Evolutionary conservation across 768 basidiomycete genomes (phyloP), one percentile per base, ranked within the genome.

Genomic region (Tulasnella sp.): DNA sequence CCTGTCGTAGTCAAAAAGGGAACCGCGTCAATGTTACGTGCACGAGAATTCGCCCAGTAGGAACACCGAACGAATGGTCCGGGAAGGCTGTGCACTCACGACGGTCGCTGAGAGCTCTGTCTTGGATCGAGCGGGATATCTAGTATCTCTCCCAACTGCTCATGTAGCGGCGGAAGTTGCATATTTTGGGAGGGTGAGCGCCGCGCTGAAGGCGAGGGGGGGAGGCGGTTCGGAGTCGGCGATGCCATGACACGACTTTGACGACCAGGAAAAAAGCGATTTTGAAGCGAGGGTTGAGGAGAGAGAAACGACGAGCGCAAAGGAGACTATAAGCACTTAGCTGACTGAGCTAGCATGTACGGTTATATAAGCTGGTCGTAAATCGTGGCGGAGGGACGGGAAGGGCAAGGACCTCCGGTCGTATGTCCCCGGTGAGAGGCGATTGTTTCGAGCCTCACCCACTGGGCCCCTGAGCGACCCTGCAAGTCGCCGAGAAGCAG

Each of bases 381-480:
- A 67, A 67, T 67, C 61, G 61, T 67, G 61, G 61, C 61, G 32
- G 61, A 67, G 61, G 61, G 61, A 67, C 61, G 61, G 61, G 61
- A 67, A 35, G 61, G 61, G 61, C 61, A 67, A 67, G 61, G 61
- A 67, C 61, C 61, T 67, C 61, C 61, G 61, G 61, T 67, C 32
- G 29, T 67, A 67, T 67, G 61, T 35, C 61, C 61, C 61, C 61
- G 29, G 61, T 35, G 11, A 67, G 61, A 67, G 61, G 61, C 61
- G 61, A 67, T 29, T 67, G 61, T 67, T 67, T 67, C 61, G 61
- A 67, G 61, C 61, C 61, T 67, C 61, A 67, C 61, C 61, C 61
- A 26, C 32, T 67, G 61, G 61, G 61, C 29, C 61, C 61, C 61
- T 67, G 61, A 67, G 61, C 61, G 61, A 67, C 61, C 61, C 61